Conservation (phyloP, 139 green algal genomes). For the Chlamydomonas sphaeroides region DNA sequence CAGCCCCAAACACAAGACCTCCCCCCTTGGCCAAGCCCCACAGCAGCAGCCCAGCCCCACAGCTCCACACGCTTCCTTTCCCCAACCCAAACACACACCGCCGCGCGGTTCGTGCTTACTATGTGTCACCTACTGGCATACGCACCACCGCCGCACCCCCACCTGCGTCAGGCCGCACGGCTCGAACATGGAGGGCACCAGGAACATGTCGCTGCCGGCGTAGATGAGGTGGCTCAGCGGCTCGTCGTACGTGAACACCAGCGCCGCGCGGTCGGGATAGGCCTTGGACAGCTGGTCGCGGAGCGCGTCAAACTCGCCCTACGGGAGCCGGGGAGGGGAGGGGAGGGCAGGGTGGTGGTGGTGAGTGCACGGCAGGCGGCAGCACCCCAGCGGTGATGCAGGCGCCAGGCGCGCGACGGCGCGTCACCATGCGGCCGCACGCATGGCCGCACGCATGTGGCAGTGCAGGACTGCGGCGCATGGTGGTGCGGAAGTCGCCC, state of each 20-base stretch:
- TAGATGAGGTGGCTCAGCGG: constrained; percentile 95
- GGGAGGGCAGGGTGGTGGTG: too few relatives aligned
- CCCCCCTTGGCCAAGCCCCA: background rate
- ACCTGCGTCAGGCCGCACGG: constrained; percentile 92
- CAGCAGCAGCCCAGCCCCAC: background rate
- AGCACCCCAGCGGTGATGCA: too few relatives aligned
- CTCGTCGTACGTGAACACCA: constrained; percentile 95
- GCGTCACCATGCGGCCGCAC: too few relatives aligned
- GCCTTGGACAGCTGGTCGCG: constrained; percentile 68
- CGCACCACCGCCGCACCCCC: background rate
- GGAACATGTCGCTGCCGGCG: constrained; percentile 89
- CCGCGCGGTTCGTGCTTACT: too few relatives aligned
- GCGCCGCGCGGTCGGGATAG: constrained; percentile 80
- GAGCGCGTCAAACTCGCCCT: constrained; percentile 90
- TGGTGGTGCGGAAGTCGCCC: too few relatives aligned
- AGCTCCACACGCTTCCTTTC: background rate
- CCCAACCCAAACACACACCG: too few relatives aligned
- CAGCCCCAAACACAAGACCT: too few relatives aligned
- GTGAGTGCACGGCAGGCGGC: too few relatives aligned
- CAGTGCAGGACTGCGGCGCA: too few relatives aligned
- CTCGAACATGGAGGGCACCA: constrained; percentile 98
- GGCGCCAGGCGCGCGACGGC: too few relatives aligned
- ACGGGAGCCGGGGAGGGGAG: background rate
- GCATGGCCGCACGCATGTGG: too few relatives aligned
- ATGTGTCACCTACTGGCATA: too few relatives aligned